Percentiles rank a stretch among this genome's conserved stretches.
Evolutionary conservation across 163 green algal species (phyloP).

Genomic region (Chlorella variabilis): DNA sequence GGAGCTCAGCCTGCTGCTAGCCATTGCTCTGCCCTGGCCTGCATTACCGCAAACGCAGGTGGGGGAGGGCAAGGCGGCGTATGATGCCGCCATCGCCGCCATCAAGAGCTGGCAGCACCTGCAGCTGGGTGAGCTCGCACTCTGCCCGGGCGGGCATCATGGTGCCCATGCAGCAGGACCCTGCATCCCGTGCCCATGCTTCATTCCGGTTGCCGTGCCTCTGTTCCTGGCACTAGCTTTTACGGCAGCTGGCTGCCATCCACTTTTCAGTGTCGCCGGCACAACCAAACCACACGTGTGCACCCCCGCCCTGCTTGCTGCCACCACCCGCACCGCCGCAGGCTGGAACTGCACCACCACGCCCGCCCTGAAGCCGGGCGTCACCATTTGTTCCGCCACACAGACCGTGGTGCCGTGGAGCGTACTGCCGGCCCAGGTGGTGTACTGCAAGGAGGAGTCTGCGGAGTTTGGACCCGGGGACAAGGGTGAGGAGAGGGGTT

Average conservation of each 20-base stretch:
- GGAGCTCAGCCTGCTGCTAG: no score
- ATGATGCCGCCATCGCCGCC: conserved; percentile 47
- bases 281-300: no score
- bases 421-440: conserved; percentile 36
- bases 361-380: background rate
- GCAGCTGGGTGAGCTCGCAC: conserved; percentile 63
- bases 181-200: no score
- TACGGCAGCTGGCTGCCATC: no score
- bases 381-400: conserved; percentile 29
- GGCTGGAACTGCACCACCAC: conserved; percentile 39
- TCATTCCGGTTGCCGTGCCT: no score
- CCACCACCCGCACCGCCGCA: background rate
- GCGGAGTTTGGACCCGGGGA: background rate
- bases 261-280: no score
- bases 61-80: conserved; percentile 58
- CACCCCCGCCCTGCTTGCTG: background rate
- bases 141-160: no score
- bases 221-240: no score
- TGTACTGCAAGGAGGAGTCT: conserved; percentile 22
- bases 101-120: conserved; percentile 75
- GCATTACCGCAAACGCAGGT: no score
- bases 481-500: no score
- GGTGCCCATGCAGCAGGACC: background rate
- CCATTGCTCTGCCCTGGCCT: no score
- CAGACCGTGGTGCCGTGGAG: conserved; percentile 43